Base-by-base conservation (phyloP, 805 yeast genomes). In the Lipomyces anomalus region DNA sequence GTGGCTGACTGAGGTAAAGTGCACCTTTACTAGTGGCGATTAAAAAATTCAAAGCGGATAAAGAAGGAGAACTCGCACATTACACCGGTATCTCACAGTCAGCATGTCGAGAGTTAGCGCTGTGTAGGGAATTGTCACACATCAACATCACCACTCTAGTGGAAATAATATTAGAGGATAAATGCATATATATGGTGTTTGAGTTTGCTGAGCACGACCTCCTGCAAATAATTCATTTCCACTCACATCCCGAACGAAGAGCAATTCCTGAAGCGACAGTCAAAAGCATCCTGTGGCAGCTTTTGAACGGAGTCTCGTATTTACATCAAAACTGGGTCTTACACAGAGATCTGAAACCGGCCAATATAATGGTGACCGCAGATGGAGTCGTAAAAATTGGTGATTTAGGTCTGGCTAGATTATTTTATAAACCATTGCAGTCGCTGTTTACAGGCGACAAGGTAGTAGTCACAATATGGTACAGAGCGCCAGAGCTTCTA, bases 201-300 rank as follows among this genome's bases (percentile, higher is more conserved):
- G 98, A 90, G 62, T 92, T 79, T 64, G 95, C 96, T 35, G 99
- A 92, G 64, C 95, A 92, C 65, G 99, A 92, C 66, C 67, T 92
- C 48, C 68, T 92, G 50, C 98, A 92, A 64, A 86, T 92, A 42
- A 89, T 92, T 48, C 98, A 92, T 65, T 84, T 75, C 62, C 98
- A 92, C 62, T 82, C 94, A 18, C 97, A 88, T 61, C 94, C 95
- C 7, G 94, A 86, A 42, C 70, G 80, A 28, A 76, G 78, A 53
- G 78, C 82, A 9, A 84, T 92, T 6, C 94, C 95, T 0, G 84
- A 82, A 48, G 66, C 75, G 37, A 83, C 88, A 38, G 70, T 89
- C 21, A 87, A 89, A 60, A 83, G 95, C 1, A 81, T 89, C 22
- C 74, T 87, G 64, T 88, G 92, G 88, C 99, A 92, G 67, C 82